A percentile compares a stretch with the other conserved stretches of the same genome.
Evolutionary conservation across 2,329 filamentous ascomycete genomes (phyloP).

Genomic region (Nothophaeocryptopus gaeumannii): DNA sequence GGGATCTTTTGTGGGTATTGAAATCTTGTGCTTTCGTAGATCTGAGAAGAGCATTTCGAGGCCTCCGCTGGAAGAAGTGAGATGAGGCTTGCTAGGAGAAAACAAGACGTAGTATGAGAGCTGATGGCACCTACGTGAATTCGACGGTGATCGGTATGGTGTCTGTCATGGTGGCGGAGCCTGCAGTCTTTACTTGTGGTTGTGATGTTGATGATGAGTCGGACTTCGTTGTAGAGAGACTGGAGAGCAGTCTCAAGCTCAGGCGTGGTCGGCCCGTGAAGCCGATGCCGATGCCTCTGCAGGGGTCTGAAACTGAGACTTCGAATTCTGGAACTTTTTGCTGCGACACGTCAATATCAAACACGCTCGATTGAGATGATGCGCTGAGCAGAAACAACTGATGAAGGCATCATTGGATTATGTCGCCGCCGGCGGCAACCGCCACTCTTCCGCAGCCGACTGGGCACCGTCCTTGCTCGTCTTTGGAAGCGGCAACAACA

Average conservation of each 20-base stretch:
- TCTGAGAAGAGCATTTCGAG: constrained; percentile 92
- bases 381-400: neutral
- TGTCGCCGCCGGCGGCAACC: constrained; percentile 80
- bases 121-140: constrained; percentile 58
- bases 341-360: neutral
- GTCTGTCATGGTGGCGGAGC: constrained; percentile 21
- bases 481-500: constrained; percentile 83
- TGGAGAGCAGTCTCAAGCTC: neutral
- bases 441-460: constrained; percentile 84
- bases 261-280: too few relatives aligned
- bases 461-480: constrained; percentile 76
- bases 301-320: constrained; percentile 6
- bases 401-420: constrained; percentile 37
- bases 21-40: constrained; percentile 68
- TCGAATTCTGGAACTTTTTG: constrained; percentile 3
- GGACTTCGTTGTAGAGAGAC: neutral
- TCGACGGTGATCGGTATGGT: constrained; percentile 64
- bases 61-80: constrained; percentile 61
- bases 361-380: constrained; percentile 5
- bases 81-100: neutral
- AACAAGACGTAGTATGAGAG: neutral
- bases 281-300: neutral
- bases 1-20: constrained; percentile 62
- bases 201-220: neutral
- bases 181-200: neutral